Evolutionary conservation across 805 yeast genomes (phyloP).

Genomic region (Nakazawaea wyomingensis): DNA sequence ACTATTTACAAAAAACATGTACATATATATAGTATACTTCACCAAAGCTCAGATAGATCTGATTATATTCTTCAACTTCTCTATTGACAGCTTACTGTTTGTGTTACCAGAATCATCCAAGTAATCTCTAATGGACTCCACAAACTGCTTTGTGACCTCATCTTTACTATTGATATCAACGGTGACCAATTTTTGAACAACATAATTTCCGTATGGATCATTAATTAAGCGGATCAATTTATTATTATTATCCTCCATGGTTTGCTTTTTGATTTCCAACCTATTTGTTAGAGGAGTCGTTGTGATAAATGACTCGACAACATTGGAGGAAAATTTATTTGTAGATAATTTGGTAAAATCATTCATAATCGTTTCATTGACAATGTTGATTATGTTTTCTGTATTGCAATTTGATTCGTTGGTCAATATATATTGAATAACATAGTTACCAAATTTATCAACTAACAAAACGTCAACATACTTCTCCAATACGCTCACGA

Average conservation of each 20-base stretch:
- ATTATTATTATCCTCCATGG: slow-evolving; percentile 45
- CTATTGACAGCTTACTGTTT: slow-evolving; percentile 12
- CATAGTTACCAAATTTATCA: slow-evolving; percentile 97
- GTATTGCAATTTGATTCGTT: slow-evolving; percentile 62
- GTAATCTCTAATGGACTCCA: slow-evolving; percentile 3
- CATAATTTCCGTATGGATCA: slow-evolving; percentile 97
- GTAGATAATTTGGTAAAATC: slow-evolving; percentile 70
- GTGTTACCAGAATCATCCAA: slow-evolving; percentile 5
- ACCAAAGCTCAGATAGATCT: neutral
- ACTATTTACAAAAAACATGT: neutral
- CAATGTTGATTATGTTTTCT: slow-evolving; percentile 58
- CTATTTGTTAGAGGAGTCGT: slow-evolving; percentile 45
- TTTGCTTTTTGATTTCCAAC: slow-evolving; percentile 43
- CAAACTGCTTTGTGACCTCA: slow-evolving; percentile 4
- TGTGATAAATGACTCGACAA: slow-evolving; percentile 88
- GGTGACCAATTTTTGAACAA: slow-evolving; percentile 80
- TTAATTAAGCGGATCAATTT: slow-evolving; percentile 87
- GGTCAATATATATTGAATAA: slow-evolving; percentile 91
- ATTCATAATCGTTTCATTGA: slow-evolving; percentile 49
- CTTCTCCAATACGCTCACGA: slow-evolving; percentile 67
- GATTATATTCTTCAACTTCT: slow-evolving; percentile 11
- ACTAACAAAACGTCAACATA: slow-evolving; percentile 75
- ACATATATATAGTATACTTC: too few species aligned
- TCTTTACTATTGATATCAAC: slow-evolving; percentile 5
- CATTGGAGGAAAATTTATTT: slow-evolving; percentile 97